Base-by-base conservation (phyloP, 768 basidiomycete genomes). In the Mycena rebaudengoi region DNA sequence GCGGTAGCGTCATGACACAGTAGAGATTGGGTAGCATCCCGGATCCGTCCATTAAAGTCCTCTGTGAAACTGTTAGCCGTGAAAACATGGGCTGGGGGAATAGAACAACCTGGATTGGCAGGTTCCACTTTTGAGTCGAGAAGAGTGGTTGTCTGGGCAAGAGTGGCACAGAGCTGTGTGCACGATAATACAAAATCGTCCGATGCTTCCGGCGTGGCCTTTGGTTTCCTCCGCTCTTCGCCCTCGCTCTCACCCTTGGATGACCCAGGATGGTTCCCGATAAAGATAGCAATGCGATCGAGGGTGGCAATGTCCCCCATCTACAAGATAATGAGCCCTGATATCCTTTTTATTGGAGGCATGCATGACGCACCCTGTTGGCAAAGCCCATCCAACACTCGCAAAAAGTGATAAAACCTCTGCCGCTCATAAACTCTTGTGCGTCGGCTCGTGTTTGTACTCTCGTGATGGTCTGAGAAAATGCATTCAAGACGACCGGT, bases 331-430 rank as follows among this genome's bases (percentile, higher is more conserved):
- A n/a, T n/a, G n/a, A n/a, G n/a, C n/a, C n/a, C n/a, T n/a, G n/a
- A n/a, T n/a, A n/a, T n/a, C n/a, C n/a, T n/a, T n/a, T n/a, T n/a
- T n/a, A n/a, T n/a, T n/a, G n/a, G n/a, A n/a, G 25, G 52, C 28
- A 29, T 49, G 40, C 6, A 55, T 23, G 40, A 74, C 82, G 59
- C 48, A 90, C 92, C 78, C 81, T 82, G 69, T 85, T 86, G 0
- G 92, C 91, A 65, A 92, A 85, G 20, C 76, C 78, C 67, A 87
- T 82, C 88, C 92, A 92, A 55, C 85, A 87, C 65, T 94, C 91
- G 71, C 91, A 92, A 72, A 91, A 85, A 8, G 79, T 78, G 14
- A 86, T 63, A 69, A 91, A 94, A 0, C 82, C 79, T 46, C 76
- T 81, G 3, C 87, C 87, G 16, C 74, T 73, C 57, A 86, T 65